Percentiles rank a stretch among this genome's conserved stretches.
These are phyloP conservation scores for Hygrophila difformis DNA, from an alignment of 257 asterid species.

Conservation along the genomic window DNA sequence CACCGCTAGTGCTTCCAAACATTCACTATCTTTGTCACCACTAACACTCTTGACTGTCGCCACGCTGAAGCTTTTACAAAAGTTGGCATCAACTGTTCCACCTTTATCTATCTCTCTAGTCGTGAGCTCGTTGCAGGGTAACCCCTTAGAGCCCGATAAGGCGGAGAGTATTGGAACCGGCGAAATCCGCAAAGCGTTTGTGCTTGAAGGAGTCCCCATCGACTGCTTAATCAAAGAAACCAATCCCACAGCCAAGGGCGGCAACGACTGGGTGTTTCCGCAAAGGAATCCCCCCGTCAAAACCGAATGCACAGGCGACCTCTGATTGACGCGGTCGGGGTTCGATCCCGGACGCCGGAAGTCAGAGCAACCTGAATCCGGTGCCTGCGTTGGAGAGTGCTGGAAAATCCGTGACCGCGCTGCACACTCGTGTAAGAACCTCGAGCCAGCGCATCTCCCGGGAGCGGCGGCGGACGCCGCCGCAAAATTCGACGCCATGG, in stretches of 20 bases:
- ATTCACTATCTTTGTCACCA: conserved; percentile 16
- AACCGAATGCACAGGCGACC: conserved; percentile 21
- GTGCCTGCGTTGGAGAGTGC: conserved; percentile 23
- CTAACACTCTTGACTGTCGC: conserved; percentile 11
- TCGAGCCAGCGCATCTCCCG: conserved; percentile 36
- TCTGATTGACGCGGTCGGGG: conserved; percentile 10
- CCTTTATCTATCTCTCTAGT: conserved; percentile 55
- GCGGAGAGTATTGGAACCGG: conserved; percentile 44
- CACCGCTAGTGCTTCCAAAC: conserved; percentile 43
- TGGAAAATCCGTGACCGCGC: conserved; percentile 32
- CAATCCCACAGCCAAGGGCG: conserved; percentile 30
- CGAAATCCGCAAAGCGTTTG: conserved; percentile 39
- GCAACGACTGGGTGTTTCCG: conserved; percentile 31
- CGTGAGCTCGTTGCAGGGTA: conserved; percentile 44
- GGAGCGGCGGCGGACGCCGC: conserved; percentile 36
- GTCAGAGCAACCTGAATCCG: conserved; percentile 33
- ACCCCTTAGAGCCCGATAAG: conserved; percentile 56
- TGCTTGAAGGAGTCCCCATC: conserved; percentile 20
- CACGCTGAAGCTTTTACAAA: conserved; percentile 5
- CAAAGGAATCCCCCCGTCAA: conserved; percentile 37
- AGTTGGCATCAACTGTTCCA: conserved; percentile 23
- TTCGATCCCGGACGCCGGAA: conserved; percentile 21
- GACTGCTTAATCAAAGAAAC: conserved; percentile 52
- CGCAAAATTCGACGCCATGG: conserved; percentile 47
- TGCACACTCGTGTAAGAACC: conserved; percentile 44